Evolutionary conservation across 1,139 yeast species (phyloP).

Genomic region (Candida smagusa): DNA sequence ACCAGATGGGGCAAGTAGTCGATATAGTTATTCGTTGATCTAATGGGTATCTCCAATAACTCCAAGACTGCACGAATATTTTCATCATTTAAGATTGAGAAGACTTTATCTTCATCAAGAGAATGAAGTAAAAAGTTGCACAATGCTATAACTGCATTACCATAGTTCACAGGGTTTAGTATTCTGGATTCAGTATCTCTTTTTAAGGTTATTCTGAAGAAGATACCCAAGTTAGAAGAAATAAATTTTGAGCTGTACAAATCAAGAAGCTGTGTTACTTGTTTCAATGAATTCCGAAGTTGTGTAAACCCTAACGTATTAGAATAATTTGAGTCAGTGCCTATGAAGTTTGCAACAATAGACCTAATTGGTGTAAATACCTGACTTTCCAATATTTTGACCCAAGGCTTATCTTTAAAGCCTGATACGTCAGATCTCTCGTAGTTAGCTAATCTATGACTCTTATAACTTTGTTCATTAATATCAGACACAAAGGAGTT

Average conservation of each 20-base stretch:
- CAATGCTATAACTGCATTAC: conserved; percentile 62
- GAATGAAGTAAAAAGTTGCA: conserved; percentile 59
- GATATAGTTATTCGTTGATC: conserved; percentile 37
- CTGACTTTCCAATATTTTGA: conserved; percentile 11
- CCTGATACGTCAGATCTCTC: background rate
- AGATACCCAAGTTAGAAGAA: conserved; percentile 34
- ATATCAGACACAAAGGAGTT: conserved; percentile 13
- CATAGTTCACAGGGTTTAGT: conserved; percentile 55
- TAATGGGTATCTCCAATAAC: conserved; percentile 55
- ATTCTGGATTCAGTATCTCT: conserved; percentile 61
- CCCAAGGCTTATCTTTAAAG: conserved; percentile 5
- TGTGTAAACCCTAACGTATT: background rate
- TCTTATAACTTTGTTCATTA: background rate
- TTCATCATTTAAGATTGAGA: conserved; percentile 44
- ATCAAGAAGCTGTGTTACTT: background rate
- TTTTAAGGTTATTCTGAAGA: conserved; percentile 46
- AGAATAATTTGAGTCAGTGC: background rate
- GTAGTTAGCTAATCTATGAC: background rate
- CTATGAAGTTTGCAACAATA: conserved; percentile 2
- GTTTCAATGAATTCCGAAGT: background rate
- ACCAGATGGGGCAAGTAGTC: conserved; percentile 44
- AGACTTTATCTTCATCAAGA: conserved; percentile 58
- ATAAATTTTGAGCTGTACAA: conserved; percentile 11
- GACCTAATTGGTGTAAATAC: conserved; percentile 14
- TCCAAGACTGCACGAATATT: conserved; percentile 57